phyloP scores from a whole-genome alignment of 257 asterid species.

The Lantana camara region DNA sequence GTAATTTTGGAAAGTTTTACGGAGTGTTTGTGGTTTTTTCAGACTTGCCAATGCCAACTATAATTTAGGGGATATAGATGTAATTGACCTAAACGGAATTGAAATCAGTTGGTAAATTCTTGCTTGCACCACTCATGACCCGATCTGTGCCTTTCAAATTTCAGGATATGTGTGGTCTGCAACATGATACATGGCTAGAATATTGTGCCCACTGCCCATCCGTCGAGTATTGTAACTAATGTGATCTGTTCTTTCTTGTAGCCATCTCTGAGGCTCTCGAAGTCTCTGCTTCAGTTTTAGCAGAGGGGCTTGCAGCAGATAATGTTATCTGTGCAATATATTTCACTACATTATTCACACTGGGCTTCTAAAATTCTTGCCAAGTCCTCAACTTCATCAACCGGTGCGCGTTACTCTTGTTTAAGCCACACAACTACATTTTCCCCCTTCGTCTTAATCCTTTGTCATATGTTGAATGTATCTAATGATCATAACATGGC shows the following conservation, averaged over 20 bases:
- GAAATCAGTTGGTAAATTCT: slow-evolving; percentile 4
- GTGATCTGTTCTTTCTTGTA: slow-evolving; percentile 22
- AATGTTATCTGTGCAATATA: slow-evolving; percentile 89
- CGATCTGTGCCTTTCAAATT: too few species aligned
- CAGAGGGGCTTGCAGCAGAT: slow-evolving; percentile 99
- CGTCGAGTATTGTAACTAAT: slow-evolving; percentile 22
- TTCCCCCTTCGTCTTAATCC: too few species aligned
- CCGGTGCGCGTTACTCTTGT: slow-evolving; percentile 49
- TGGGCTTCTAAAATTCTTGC: slow-evolving; percentile 85
- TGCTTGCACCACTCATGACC: neutral
- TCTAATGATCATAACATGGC: slow-evolving; percentile 39
- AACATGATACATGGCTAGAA: neutral
- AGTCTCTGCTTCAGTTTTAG: slow-evolving; percentile 79
- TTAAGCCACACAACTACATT: neutral
- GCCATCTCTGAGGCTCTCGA: slow-evolving; percentile 88
- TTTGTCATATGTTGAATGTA: neutral
- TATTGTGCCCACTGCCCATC: neutral
- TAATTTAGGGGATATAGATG: too few species aligned
- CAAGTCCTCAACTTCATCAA: slow-evolving; percentile 50
- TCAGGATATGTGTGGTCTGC: too few species aligned
- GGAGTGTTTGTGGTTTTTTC: too few species aligned
- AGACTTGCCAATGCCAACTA: too few species aligned
- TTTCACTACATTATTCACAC: slow-evolving; percentile 75
- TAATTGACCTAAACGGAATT: neutral
- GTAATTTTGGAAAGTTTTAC: too few species aligned